Evolutionary conservation across 2,329 filamentous ascomycete genomes (phyloP).

Genomic region (Elsinoe batatas): DNA sequence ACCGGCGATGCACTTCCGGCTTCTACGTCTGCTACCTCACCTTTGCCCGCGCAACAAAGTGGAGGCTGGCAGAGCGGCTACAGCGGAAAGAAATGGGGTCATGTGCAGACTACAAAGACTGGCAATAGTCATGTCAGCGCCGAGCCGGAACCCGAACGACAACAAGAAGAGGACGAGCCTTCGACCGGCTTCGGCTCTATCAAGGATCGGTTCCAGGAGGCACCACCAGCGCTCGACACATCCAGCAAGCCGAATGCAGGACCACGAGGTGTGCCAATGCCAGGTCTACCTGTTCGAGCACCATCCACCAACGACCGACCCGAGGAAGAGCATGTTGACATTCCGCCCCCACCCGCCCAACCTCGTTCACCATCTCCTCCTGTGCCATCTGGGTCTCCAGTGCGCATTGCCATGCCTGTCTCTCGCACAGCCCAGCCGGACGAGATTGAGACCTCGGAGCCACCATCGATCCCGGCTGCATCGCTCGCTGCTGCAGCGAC

Average conservation of each 20-base stretch:
- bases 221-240: slow-evolving; percentile 56
- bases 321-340: slow-evolving; percentile 41
- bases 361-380: slow-evolving; percentile 39
- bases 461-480: slow-evolving; percentile 52
- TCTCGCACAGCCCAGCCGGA: slow-evolving; percentile 47
- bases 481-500: slow-evolving; percentile 54
- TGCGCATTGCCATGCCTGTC: slow-evolving; percentile 79
- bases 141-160: slow-evolving; percentile 54
- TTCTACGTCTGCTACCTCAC: slow-evolving; percentile 35
- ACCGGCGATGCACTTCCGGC: slow-evolving; percentile 40
- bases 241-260: slow-evolving; percentile 58
- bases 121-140: slow-evolving; percentile 47
- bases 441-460: slow-evolving; percentile 42
- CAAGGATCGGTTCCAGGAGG: slow-evolving; percentile 72
- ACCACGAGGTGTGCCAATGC: slow-evolving; percentile 60
- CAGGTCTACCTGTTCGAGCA: slow-evolving; percentile 59
- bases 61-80: slow-evolving; percentile 92
- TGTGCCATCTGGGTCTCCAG: slow-evolving; percentile 57
- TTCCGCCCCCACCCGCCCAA: slow-evolving; percentile 34
- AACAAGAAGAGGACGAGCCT: slow-evolving; percentile 42
- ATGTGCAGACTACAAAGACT: slow-evolving; percentile 66
- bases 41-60: slow-evolving; percentile 59
- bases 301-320: slow-evolving; percentile 34
- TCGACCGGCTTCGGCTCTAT: slow-evolving; percentile 61
- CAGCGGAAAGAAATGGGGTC: slow-evolving; percentile 76